Evolutionary conservation across 2,329 filamentous ascomycete species (phyloP), one percentile per base, ranked within the genome.

Genomic region (Fusarium sambucinum): DNA sequence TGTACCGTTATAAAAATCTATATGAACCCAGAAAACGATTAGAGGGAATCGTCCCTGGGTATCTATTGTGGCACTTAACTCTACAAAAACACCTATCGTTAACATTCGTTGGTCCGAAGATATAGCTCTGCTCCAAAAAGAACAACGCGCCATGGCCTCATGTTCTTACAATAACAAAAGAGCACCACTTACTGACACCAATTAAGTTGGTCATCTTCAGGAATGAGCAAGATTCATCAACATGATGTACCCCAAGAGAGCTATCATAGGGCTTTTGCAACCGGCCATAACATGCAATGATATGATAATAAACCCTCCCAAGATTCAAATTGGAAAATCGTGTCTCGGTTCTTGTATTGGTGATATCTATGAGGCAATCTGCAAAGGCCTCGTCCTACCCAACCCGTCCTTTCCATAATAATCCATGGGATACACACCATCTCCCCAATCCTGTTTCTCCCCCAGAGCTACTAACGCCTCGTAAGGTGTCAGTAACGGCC

Each of bases 401-500:
- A 99, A 76, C 0, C 96, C 96, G 45, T 97, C 93, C 77, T 91
- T 95, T 1, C 90, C 94, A 80, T 99, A 99, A 77, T 97, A 99
- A 78, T 99, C 94, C 96, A 99, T 99, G 0, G 94, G 95, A 81
- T 99, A 99, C 16, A 93, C 85, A 2, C 88, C 91, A 58, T 83
- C 85, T 17, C 84, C 89, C 92, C 89, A 97, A 47, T 92, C 92
- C 70, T 96, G 87, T 68, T 86, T 88, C 65, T 89, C 89, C 5
- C 92, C 94, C 47, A 99, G 80, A n/a, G 93, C 92, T 33, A 99
- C 90, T 61, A 98, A 85, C 9, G 96, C 96, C 81, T 99, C 96
- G 73, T 99, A 97, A 3, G 96, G 95, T 53, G 95, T 98, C 76
- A 99, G 80, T 60, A 99, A 78, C 47, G 96, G 96, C 46, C 92